phyloP scores from a whole-genome alignment of 371 early-diverging fungal species.

The Thermomucor indicae-seudaticae region DNA sequence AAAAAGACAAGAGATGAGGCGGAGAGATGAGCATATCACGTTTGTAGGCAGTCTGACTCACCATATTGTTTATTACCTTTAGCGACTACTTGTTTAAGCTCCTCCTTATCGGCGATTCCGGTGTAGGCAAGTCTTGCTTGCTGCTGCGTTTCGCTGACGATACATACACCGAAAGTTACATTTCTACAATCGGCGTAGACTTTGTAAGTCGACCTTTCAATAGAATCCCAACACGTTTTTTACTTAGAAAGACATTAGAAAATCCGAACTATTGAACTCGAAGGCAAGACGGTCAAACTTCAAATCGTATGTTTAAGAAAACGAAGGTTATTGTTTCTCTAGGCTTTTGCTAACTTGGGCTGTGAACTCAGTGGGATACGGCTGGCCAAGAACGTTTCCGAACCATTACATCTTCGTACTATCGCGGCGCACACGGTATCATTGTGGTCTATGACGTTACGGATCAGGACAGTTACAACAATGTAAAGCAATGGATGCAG shows the following conservation, averaged over 20 bases:
- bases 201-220: constrained; percentile 55
- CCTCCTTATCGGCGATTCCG: constrained; percentile 98
- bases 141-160: constrained; percentile 98
- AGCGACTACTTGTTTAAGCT: constrained; percentile 99
- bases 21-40: no score
- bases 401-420: constrained; percentile 95
- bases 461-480: constrained; percentile 92
- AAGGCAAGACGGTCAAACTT: constrained; percentile 97
- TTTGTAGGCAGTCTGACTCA: no score
- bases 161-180: constrained; percentile 97
- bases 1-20: no score
- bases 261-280: constrained; percentile 98
- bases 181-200: constrained; percentile 99
- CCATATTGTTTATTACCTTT: background rate
- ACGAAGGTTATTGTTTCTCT: background rate
- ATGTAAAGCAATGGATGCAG: constrained; percentile 83
- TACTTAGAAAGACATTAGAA: constrained; percentile 55
- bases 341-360: background rate
- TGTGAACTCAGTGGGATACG: constrained; percentile 75
- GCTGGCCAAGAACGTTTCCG: constrained; percentile 99
- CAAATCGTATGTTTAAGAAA: constrained; percentile 74
- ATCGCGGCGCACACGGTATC: constrained; percentile 98
- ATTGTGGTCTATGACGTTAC: constrained; percentile 98
- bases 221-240: background rate
- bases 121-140: constrained; percentile 99